Evolutionary conservation across 495 filamentous ascomycete genomes (phyloP), one percentile per base, ranked within the genome.

Genomic region (Talaromyces ruber): DNA sequence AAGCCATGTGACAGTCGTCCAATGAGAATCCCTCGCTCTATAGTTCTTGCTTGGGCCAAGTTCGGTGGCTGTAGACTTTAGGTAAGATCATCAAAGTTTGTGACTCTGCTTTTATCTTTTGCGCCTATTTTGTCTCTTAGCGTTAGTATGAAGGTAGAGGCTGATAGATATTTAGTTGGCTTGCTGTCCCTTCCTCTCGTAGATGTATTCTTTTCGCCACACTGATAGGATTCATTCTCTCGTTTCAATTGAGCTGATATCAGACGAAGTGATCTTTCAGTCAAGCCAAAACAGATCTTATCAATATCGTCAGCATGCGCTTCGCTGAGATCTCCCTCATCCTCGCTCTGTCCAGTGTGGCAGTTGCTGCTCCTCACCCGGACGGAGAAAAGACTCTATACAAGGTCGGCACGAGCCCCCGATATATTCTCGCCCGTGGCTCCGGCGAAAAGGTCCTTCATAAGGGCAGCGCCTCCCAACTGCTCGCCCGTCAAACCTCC

Each of bases 301-400:
- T 22, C 11, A 14, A 22, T 11, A 24, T 14, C 50, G 12, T 24
- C 34, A 59, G 16, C n/a, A 60, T 60, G 59, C 59, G 59, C 14
- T 60, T 60, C 26, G 30, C 43, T 30, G 59, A 60, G 14, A 50
- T 60, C 28, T 60, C 59, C 28, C 24, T 60, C 25, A 6, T 60
- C 45, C 25, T 60, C 26, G 59, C 59, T 2, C 59, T 60, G 26
- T 60, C 59, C 22, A 14, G 43, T 14, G 45, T 29, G 12, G 28
- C 43, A 29, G 25, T 60, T 22, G 59, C 43, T 29, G 37, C 59
- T 32, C 54, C 51, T 16, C 28, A 25, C 29, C 54, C 54, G 2
- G 54, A 57, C 22, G 25, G 8, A 7, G 59, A 60, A 26, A 60
- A 60, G n/a, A 12, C 26, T 32, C 39, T 50, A 6, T 34, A 60